A percentile compares a stretch with the other conserved stretches of the same genome.
Evolutionary conservation across 768 basidiomycete genomes (phyloP).

Genomic region (Serendipita sp.): DNA sequence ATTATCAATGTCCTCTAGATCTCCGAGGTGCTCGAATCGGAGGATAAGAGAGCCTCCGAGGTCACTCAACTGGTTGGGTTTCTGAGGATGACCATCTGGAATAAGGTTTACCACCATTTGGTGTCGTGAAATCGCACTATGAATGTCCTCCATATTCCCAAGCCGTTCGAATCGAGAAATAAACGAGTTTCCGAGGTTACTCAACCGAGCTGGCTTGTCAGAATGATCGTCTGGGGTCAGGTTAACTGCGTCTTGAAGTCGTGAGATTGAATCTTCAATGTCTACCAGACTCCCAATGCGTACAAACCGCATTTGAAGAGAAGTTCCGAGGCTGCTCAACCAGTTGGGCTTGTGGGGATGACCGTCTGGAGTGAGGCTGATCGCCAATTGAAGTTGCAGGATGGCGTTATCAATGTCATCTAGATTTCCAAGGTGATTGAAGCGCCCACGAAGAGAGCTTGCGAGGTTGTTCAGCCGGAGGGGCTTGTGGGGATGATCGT

Average conservation of each 20-base stretch:
- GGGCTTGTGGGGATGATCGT: slow-evolving; percentile 8
- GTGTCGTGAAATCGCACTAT: too few relatives aligned
- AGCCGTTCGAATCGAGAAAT: too few relatives aligned
- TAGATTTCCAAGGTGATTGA: neutral
- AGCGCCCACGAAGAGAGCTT: neutral
- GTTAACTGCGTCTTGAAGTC: too few relatives aligned
- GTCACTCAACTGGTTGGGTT: too few relatives aligned
- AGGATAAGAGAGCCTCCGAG: too few relatives aligned
- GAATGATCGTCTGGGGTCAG: too few relatives aligned
- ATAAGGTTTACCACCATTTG: too few relatives aligned
- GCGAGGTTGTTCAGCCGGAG: neutral
- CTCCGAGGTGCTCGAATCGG: too few relatives aligned
- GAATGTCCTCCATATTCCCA: neutral
- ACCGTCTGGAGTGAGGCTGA: neutral
- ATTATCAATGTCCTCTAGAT: too few relatives aligned
- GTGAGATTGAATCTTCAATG: neutral
- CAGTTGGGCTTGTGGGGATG: slow-evolving; percentile 7
- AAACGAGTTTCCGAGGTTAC: too few relatives aligned
- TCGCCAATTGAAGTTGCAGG: neutral
- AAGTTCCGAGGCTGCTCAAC: slow-evolving; percentile 8
- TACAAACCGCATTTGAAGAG: slow-evolving; percentile 8
- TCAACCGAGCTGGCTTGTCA: too few relatives aligned
- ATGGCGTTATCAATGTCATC: neutral
- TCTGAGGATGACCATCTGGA: too few relatives aligned
- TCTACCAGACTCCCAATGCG: slow-evolving; percentile 7